Evolutionary conservation across 2,329 filamentous ascomycete species (phyloP).

Genomic region (Aspergillus sp.): DNA sequence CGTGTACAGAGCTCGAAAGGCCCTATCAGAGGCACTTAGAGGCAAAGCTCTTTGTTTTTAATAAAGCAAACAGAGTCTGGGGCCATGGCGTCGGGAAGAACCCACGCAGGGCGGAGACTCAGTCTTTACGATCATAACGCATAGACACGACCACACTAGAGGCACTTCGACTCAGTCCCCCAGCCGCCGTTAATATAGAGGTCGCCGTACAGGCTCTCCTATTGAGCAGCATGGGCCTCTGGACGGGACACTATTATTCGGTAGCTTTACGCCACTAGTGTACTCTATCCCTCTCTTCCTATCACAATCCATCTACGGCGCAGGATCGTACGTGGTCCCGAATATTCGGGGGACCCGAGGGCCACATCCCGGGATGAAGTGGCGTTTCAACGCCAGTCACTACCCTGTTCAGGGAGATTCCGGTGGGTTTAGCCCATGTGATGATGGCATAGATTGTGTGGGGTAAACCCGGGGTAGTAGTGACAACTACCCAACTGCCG

Average conservation of each 20-base stretch:
- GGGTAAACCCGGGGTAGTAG: neutral
- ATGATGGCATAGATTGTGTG: neutral
- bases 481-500: neutral
- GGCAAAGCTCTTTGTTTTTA: neutral
- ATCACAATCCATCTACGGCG: neutral
- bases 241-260: neutral
- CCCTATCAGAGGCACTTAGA: too few relatives aligned
- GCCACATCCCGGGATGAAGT: constrained; percentile 9
- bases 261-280: constrained; percentile 1
- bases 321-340: constrained; percentile 3
- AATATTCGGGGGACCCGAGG: constrained; percentile 13
- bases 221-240: neutral
- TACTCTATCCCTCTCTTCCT: neutral
- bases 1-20: too few relatives aligned
- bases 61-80: too few relatives aligned
- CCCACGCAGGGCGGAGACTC: neutral
- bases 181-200: neutral
- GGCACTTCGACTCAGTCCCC: neutral
- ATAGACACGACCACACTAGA: neutral
- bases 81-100: neutral
- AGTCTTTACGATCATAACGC: neutral
- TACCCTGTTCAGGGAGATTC: neutral
- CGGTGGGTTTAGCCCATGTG: neutral
- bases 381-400: neutral
- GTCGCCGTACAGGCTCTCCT: neutral